Evolutionary conservation across 352 stramenopile genomes (phyloP).

Genomic region (Phytophthora sansomeana): DNA sequence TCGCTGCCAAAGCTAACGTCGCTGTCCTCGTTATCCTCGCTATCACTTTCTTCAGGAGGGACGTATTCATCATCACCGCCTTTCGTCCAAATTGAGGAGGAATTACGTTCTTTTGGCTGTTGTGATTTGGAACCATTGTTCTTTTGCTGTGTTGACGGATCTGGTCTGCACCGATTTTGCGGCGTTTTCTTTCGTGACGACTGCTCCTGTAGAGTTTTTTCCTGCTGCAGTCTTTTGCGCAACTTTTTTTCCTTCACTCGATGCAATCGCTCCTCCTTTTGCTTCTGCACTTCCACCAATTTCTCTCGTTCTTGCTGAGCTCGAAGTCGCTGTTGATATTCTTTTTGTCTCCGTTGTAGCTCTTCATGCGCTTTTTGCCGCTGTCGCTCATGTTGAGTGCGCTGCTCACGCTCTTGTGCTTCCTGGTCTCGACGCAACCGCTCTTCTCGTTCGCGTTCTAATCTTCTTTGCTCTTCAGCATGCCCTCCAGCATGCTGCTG

Average conservation of each 20-base stretch:
- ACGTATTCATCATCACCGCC: conserved; percentile 35
- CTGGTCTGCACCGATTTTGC: neutral
- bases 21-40: conserved; percentile 22
- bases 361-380: conserved; percentile 32
- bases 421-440: conserved; percentile 1
- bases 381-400: conserved; percentile 31
- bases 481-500: conserved; percentile 18
- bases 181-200: conserved; percentile 4
- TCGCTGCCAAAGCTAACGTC: conserved; percentile 20
- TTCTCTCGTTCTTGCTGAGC: conserved; percentile 38
- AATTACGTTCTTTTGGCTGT: conserved; percentile 13
- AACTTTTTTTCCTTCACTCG: conserved; percentile 29
- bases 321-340: conserved; percentile 39
- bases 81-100: conserved; percentile 27
- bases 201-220: conserved; percentile 14
- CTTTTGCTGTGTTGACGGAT: conserved; percentile 1
- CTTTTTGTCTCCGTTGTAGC: conserved; percentile 35
- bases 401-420: conserved; percentile 23
- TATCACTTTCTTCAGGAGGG: conserved; percentile 30
- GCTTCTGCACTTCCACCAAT: conserved; percentile 19
- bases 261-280: conserved; percentile 23
- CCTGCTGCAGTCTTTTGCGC: conserved; percentile 28
- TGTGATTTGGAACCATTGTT: conserved; percentile 2
- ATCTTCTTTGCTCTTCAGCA: conserved; percentile 15
- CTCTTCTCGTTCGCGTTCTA: conserved; percentile 22